Conservation (phyloP, 257 asterid species). For the Ajuga chamaepitys region DNA sequence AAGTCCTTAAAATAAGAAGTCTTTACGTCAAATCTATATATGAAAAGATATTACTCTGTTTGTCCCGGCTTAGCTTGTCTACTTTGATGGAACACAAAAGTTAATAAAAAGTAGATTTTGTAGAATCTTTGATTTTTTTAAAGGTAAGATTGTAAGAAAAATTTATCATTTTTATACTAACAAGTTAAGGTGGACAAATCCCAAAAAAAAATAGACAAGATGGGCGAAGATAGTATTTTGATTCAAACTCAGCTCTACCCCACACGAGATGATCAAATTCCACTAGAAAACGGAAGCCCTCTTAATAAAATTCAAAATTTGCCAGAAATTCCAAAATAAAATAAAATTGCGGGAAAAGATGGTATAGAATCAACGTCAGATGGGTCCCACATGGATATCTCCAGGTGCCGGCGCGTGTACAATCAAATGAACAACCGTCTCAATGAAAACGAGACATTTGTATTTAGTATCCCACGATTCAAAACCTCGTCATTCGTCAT, state of each 20-base stretch:
- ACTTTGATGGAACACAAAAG: too few relatives aligned
- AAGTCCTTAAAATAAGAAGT: too few relatives aligned
- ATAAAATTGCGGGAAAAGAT: conserved; percentile 18
- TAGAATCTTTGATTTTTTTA: too few relatives aligned
- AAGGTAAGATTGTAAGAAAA: too few relatives aligned
- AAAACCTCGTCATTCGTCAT: neutral
- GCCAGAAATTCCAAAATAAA: neutral
- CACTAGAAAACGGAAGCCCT: conserved; percentile 10
- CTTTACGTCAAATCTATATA: too few relatives aligned
- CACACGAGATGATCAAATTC: conserved; percentile 6
- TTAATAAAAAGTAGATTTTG: too few relatives aligned
- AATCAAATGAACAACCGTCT: conserved; percentile 40
- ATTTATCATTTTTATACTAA: too few relatives aligned
- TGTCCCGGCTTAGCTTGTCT: too few relatives aligned
- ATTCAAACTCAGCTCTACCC: neutral
- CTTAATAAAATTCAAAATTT: conserved; percentile 5
- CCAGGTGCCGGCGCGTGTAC: conserved; percentile 61
- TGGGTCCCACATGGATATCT: conserved; percentile 22
- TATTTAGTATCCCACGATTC: conserved; percentile 12
- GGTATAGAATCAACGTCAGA: conserved; percentile 3
- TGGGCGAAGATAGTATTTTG: too few relatives aligned
- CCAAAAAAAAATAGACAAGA: too few relatives aligned
- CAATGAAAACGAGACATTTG: conserved; percentile 43
- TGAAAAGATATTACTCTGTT: too few relatives aligned
- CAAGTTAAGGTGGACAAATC: too few relatives aligned